Percentiles rank a stretch among this genome's conserved stretches.
These are phyloP conservation scores for Fraxinus quadrangulata DNA, from an alignment of 257 asterid species.

Conservation along the genomic window DNA sequence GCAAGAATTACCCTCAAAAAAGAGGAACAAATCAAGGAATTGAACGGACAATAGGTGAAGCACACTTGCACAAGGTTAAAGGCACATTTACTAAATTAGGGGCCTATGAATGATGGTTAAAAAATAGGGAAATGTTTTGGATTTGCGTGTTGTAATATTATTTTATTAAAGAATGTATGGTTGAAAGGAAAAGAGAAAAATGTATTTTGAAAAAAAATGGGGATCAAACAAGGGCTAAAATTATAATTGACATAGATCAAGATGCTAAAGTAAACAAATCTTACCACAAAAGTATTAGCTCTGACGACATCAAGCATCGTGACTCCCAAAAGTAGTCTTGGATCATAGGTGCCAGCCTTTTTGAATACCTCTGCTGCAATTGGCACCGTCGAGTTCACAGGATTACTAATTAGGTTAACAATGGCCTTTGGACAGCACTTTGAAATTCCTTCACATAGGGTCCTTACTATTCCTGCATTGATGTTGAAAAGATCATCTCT, in stretches of 20 bases:
- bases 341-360: constrained; percentile 80
- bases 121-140: too few relatives aligned
- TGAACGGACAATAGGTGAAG: neutral
- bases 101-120: too few relatives aligned
- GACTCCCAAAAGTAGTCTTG: constrained; percentile 83
- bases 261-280: constrained; percentile 9
- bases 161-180: too few relatives aligned
- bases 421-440: constrained; percentile 77
- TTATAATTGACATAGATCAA: neutral
- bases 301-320: constrained; percentile 96
- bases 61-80: constrained; percentile 3
- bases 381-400: constrained; percentile 96
- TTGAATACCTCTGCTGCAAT: constrained; percentile 95
- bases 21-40: neutral
- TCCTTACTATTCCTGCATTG: constrained; percentile 93
- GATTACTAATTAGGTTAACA: constrained; percentile 85
- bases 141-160: too few relatives aligned
- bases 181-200: too few relatives aligned
- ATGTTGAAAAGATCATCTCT: constrained; percentile 96
- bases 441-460: constrained; percentile 88
- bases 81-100: neutral
- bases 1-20: neutral
- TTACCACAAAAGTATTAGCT: constrained; percentile 96
- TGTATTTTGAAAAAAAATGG: too few relatives aligned
- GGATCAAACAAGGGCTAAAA: neutral